Evolutionary conservation across 805 yeast genomes (phyloP).

Genomic region (Komagataella ulmi): DNA sequence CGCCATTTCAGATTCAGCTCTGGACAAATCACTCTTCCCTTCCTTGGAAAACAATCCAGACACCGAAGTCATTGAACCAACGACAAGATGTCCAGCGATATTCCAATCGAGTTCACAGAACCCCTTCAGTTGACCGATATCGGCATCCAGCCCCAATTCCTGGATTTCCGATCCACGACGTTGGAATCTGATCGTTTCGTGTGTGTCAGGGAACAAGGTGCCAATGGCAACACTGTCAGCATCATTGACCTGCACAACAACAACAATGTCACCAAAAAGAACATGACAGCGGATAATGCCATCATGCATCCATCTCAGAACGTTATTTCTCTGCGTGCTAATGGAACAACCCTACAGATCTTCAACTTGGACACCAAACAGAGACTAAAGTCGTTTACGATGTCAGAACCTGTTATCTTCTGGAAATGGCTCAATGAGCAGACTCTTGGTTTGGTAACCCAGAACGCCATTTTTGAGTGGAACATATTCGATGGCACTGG

Average conservation of each 20-base stretch:
- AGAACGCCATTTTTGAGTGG: conserved; percentile 65
- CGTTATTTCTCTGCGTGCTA: conserved; percentile 88
- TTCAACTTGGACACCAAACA: conserved; percentile 82
- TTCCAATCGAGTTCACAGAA: conserved; percentile 96
- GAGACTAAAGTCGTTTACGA: conserved; percentile 75
- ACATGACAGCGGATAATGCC: conserved; percentile 95
- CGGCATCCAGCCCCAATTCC: conserved; percentile 74
- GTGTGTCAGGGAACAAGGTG: conserved; percentile 56
- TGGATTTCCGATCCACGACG: conserved; percentile 90
- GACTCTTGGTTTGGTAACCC: conserved; percentile 75
- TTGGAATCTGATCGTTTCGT: conserved; percentile 87
- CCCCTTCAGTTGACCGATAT: conserved; percentile 76
- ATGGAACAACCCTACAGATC: conserved; percentile 90
- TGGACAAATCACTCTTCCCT: background rate
- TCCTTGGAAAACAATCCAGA: background rate
- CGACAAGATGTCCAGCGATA: conserved; percentile 27
- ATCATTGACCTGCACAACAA: conserved; percentile 74
- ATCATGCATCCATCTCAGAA: conserved; percentile 88
- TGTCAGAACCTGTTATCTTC: conserved; percentile 80
- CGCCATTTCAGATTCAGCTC: background rate
- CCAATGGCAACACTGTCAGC: conserved; percentile 78
- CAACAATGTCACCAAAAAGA: conserved; percentile 74
- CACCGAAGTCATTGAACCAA: background rate
- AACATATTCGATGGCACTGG: conserved; percentile 72
- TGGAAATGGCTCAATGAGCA: conserved; percentile 87